Evolutionary conservation across 768 basidiomycete species (phyloP).

Genomic region (Tylopilus rubrobrunneus): DNA sequence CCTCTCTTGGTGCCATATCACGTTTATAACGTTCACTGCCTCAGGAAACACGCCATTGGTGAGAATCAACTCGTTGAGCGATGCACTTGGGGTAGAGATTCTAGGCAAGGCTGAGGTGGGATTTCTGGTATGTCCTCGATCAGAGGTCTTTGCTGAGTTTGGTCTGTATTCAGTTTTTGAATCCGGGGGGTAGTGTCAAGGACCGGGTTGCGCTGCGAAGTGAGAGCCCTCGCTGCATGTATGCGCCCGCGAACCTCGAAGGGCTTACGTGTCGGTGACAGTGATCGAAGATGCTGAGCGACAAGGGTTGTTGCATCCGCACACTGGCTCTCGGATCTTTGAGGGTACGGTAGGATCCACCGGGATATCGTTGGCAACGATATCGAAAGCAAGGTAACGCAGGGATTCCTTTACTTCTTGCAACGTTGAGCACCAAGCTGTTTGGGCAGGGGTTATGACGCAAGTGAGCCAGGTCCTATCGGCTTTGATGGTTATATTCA

Average conservation of each 20-base stretch:
- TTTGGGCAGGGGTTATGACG: constrained; percentile 72
- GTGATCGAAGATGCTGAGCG: constrained; percentile 95
- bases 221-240: constrained; percentile 34
- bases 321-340: constrained; percentile 90
- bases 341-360: constrained; percentile 97
- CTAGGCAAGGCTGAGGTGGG: constrained; percentile 93
- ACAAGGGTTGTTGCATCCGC: constrained; percentile 73
- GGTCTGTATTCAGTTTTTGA: constrained; percentile 79
- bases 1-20: neutral
- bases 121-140: neutral
- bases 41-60: constrained; percentile 92
- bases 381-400: constrained; percentile 77
- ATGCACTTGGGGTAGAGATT: constrained; percentile 90
- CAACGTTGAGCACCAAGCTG: neutral
- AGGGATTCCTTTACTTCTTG: neutral
- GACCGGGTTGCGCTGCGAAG: constrained; percentile 94
- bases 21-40: neutral
- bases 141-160: neutral
- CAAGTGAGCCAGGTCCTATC: constrained; percentile 47
- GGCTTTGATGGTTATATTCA: neutral
- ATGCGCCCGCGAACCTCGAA: neutral
- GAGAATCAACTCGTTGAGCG: constrained; percentile 86
- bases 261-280: constrained; percentile 29
- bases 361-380: constrained; percentile 93
- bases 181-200: constrained; percentile 97